Base-by-base conservation (phyloP, 129 eudicot genomes). In the Flaveria trinervia region DNA sequence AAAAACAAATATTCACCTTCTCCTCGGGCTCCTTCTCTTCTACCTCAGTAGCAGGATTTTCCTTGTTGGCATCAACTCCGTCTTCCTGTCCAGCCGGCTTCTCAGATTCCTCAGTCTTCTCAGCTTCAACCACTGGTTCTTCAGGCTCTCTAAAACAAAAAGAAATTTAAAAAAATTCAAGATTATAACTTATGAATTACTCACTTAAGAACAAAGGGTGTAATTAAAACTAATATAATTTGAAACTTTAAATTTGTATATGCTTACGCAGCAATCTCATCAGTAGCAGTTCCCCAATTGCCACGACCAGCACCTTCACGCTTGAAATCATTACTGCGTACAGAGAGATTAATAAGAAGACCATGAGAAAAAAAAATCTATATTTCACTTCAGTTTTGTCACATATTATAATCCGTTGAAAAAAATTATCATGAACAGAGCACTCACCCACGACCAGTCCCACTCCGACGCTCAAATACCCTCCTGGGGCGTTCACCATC, bases 241-340 rank as follows among this genome's bases (percentile, higher is more conserved):
- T 17, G 51, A 56, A 1, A 13, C 7, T 22, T 22, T 36, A 68
- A 68, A 6, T 8, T 45, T 8, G 46, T 23, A 55, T 1, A 45
- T 30, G 68, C 93, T 82, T 84, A 92, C 97, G 49, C 84, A 2
- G 83, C 61, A 54, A 87, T 83, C 22, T 86, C 94, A 79, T 92
- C 98, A 65, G 85, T 83, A 25, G 89, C 79, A 61, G 96, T 73
- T 70, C 98, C 98, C 98, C 96, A 90, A 68, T 92, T 92, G 18
- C 96, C 94, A 74, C 89, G 96, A 18, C 96, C 98, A 85, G 94
- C 75, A 50, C 98, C 98, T 15, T 92, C 98, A 75, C 92, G 90
- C 65, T 92, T 92, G 65, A 81, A 43, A 33, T 86, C 98, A 82
- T 77, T 83, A 62, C 96, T 92, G 79, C 69, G 70, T 9, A 72